Base-by-base conservation (phyloP, 306 rosid species). In the Dryas drummondii region DNA sequence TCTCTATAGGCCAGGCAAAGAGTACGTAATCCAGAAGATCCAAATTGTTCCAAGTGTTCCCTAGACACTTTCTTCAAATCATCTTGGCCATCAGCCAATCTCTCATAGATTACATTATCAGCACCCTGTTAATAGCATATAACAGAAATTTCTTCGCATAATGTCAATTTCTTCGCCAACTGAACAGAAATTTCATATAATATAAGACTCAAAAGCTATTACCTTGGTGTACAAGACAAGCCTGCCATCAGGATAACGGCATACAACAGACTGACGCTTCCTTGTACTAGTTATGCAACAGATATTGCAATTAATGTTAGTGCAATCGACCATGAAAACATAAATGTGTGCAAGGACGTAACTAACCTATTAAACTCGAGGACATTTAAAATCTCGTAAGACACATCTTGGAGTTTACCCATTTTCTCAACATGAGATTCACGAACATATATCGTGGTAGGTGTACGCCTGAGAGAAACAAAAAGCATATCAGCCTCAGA, bases 181-280 rank as follows among this genome's bases (percentile, higher is more conserved):
- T 77, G 75, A 74, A 47, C 64, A 50, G 62, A 22, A 76, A 70
- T 22, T 14, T 66, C 67, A 71, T 72, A 27, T 13, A 68, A 61
- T 42, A 59, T 49, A 51, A 78, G 65, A 74, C 80, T 74, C 66
- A 42, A 71, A 80, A 85, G 54, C 75, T 37, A 73, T 86, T 94
- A 94, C 98, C 98, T 94, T 94, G 86, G 97, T 88, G 86, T 94
- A 94, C 76, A 94, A 81, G 50, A 91, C 88, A 81, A 94, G 96
- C 83, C 93, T 86, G 63, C 98, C 98, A 88, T 94, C 91, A 9
- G 94, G 92, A 86, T 88, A 94, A 44, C 97, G 97, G 73, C 98
- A 94, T 68, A 94, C 88, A 72, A 94, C 97, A 45, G 98, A 94
- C 77, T 94, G 98, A 54, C 98, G 98, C 89, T 94, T 94, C 88